Conservation (phyloP, 116 monocot species). For the Cymodocea nodosa region DNA sequence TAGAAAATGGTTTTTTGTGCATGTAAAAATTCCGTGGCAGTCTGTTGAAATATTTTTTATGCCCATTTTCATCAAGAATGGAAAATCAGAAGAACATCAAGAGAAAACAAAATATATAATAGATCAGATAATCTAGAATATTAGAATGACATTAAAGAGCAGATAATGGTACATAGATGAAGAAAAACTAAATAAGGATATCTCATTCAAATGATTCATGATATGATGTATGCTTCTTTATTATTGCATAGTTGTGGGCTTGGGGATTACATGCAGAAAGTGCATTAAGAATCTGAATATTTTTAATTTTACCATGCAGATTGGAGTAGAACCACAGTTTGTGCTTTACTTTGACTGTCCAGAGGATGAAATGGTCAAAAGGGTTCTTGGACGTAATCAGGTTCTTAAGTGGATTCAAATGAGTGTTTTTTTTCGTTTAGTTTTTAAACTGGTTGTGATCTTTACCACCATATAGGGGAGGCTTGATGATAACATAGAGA, state of each 20-base stretch:
- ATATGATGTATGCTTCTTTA: not conserved
- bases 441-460: not conserved
- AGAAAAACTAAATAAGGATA: too few relatives aligned
- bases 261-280: not conserved
- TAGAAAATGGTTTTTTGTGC: too few relatives aligned
- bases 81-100: too few relatives aligned
- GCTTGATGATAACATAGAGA: slow-evolving; percentile 89
- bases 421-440: not conserved
- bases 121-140: too few relatives aligned
- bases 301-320: slow-evolving; percentile 26
- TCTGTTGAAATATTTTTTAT: too few relatives aligned
- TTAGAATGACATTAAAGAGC: too few relatives aligned
- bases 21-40: too few relatives aligned
- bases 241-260: not conserved
- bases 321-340: slow-evolving; percentile 69
- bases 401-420: slow-evolving; percentile 7
- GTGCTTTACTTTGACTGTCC: slow-evolving; percentile 82
- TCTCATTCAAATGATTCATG: too few relatives aligned
- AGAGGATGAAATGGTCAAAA: slow-evolving; percentile 88
- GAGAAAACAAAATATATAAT: too few relatives aligned
- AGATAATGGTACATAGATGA: too few relatives aligned
- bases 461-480: slow-evolving; percentile 39
- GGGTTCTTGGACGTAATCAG: slow-evolving; percentile 77
- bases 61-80: too few relatives aligned
- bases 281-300: not conserved